Evolutionary conservation across 2,329 filamentous ascomycete species (phyloP).

Genomic region (Tolypocladium endophyticum): DNA sequence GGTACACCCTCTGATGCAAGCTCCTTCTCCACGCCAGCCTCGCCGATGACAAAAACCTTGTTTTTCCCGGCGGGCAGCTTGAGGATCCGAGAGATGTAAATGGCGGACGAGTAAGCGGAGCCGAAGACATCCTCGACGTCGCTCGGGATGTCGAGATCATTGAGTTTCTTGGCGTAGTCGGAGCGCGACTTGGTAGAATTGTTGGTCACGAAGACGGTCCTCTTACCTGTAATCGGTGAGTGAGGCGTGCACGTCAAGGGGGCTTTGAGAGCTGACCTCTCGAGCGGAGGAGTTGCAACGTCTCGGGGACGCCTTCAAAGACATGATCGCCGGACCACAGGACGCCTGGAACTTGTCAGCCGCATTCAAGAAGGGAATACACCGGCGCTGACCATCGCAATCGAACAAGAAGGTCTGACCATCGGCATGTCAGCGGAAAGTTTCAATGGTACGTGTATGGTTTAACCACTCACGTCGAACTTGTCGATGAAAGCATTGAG

Average conservation of each 20-base stretch:
- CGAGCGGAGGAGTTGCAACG: slow-evolving; percentile 68
- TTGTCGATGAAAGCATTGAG: slow-evolving; percentile 77
- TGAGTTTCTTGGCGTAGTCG: slow-evolving; percentile 90
- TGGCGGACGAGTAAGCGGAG: slow-evolving; percentile 85
- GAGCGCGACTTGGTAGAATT: slow-evolving; percentile 94
- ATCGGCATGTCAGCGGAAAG: slow-evolving; percentile 31
- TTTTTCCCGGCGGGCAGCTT: slow-evolving; percentile 66
- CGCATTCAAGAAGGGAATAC: neutral
- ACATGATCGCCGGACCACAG: slow-evolving; percentile 92
- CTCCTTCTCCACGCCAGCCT: slow-evolving; percentile 84
- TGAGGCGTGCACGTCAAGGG: neutral
- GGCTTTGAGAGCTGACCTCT: slow-evolving; percentile 47
- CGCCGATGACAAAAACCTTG: slow-evolving; percentile 91
- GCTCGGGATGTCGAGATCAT: slow-evolving; percentile 67
- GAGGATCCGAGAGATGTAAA: slow-evolving; percentile 93
- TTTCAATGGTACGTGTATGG: no score
- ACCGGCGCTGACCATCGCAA: slow-evolving; percentile 67
- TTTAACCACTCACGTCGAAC: slow-evolving; percentile 70
- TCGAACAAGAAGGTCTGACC: slow-evolving; percentile 73
- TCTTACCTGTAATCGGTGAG: slow-evolving; percentile 54
- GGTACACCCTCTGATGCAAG: slow-evolving; percentile 67
- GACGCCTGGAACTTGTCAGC: slow-evolving; percentile 50
- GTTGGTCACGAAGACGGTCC: slow-evolving; percentile 92
- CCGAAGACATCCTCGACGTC: slow-evolving; percentile 87
- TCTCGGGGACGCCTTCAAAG: slow-evolving; percentile 77